A percentile compares a stretch with the other conserved stretches of the same genome.
Evolutionary conservation across 2,329 filamentous ascomycete species (phyloP).

Genomic region (Aspergillus udagawae): DNA sequence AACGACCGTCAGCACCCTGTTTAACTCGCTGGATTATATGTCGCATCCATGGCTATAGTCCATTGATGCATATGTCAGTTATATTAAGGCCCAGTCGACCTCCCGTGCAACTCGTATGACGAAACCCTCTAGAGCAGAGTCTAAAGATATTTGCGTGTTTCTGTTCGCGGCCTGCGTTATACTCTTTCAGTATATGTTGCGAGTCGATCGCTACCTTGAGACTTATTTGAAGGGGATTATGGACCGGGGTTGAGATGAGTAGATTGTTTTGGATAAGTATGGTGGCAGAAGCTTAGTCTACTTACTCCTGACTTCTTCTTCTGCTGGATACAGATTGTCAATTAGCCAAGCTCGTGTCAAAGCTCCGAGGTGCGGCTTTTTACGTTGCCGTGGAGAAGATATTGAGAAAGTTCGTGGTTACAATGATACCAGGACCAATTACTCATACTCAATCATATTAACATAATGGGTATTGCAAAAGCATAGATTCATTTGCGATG

Average conservation of each 20-base stretch:
- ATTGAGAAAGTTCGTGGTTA: neutral
- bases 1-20: neutral
- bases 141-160: neutral
- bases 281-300: neutral
- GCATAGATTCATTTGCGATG: conserved; percentile 21
- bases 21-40: neutral
- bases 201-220: too few relatives aligned
- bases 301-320: neutral
- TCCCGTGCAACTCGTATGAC: neutral
- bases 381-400: too few relatives aligned
- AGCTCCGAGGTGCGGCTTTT: neutral
- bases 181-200: neutral
- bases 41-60: neutral
- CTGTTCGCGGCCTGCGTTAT: neutral
- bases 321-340: neutral
- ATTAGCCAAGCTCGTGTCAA: neutral
- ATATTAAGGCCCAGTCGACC: neutral
- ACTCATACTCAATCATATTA: conserved; percentile 7
- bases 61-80: neutral
- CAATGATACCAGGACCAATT: neutral
- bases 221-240: neutral
- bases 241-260: neutral
- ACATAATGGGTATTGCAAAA: conserved; percentile 22
- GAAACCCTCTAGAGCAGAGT: neutral
- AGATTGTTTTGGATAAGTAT: neutral